Percentiles rank a stretch among this genome's conserved stretches.
Conservation (phyloP, 305 asterid species). For the Fraxinus latifolia region DNA sequence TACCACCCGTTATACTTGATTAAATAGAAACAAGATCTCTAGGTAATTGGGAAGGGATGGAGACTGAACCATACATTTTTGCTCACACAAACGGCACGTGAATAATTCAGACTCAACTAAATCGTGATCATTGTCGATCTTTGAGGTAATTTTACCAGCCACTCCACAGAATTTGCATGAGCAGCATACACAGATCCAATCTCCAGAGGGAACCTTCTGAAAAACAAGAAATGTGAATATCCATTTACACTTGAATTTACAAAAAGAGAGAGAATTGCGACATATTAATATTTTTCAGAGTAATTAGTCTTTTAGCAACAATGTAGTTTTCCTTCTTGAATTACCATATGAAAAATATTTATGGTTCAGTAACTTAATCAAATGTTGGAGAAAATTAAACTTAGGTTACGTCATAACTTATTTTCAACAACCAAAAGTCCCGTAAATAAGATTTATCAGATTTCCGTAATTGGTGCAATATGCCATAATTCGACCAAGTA, state of each 20-base stretch:
- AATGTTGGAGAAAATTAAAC: not conserved
- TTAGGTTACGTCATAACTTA: not conserved
- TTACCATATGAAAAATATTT: not conserved
- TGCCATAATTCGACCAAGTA: not conserved
- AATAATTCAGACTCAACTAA: constrained; percentile 36
- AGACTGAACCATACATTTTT: constrained; percentile 54
- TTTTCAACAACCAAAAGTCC: not conserved
- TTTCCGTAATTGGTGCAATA: not conserved
- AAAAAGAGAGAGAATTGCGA: not conserved
- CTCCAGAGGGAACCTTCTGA: constrained; percentile 76
- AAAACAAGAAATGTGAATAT: constrained; percentile 17
- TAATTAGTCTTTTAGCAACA: constrained; percentile 14
- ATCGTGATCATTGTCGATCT: constrained; percentile 31
- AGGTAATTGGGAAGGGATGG: constrained; percentile 14
- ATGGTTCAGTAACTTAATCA: not conserved
- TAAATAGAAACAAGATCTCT: not conserved
- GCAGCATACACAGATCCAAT: constrained; percentile 83
- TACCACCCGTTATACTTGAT: not conserved
- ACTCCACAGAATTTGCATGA: constrained; percentile 88
- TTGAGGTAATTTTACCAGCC: constrained; percentile 40
- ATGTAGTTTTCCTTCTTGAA: not conserved
- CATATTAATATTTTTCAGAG: not conserved
- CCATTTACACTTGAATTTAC: constrained; percentile 11
- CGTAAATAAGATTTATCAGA: not conserved
- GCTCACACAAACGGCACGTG: constrained; percentile 70